Evolutionary conservation across 1,139 yeast species (phyloP).

Genomic region (Candida gigantensis): DNA sequence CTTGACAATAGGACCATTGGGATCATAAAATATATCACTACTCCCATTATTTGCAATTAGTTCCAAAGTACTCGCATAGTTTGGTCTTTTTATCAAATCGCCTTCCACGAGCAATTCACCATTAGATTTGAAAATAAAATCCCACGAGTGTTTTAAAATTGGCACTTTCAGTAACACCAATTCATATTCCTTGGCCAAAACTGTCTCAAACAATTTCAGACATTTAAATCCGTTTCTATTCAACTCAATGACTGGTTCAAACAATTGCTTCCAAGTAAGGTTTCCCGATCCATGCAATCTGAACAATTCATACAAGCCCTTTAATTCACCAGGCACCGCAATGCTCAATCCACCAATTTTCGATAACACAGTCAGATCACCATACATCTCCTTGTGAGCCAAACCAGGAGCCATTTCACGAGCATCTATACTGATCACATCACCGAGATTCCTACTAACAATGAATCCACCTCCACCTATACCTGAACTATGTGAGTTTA

Average conservation of each 20-base stretch:
- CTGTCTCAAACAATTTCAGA: slow-evolving; percentile 45
- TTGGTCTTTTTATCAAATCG: slow-evolving; percentile 59
- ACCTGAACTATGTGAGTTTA: slow-evolving; percentile 84
- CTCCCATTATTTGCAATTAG: slow-evolving; percentile 74
- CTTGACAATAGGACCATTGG: slow-evolving; percentile 70
- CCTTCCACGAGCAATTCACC: slow-evolving; percentile 45
- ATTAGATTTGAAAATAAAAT: slow-evolving; percentile 44
- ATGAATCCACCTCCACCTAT: slow-evolving; percentile 92
- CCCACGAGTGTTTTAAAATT: slow-evolving; percentile 48
- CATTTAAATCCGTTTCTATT: slow-evolving; percentile 70
- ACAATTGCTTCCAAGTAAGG: slow-evolving; percentile 68
- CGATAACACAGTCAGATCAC: slow-evolving; percentile 36
- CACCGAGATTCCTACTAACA: slow-evolving; percentile 41
- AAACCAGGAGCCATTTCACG: slow-evolving; percentile 80
- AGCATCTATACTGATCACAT: slow-evolving; percentile 72
- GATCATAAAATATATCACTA: slow-evolving; percentile 77
- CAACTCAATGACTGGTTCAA: slow-evolving; percentile 73
- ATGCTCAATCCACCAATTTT: slow-evolving; percentile 82
- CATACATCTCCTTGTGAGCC: slow-evolving; percentile 68
- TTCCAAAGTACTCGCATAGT: slow-evolving; percentile 66
- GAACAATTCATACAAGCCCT: slow-evolving; percentile 69
- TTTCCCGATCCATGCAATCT: slow-evolving; percentile 67
- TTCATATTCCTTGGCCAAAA: slow-evolving; percentile 23
- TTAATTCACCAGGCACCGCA: slow-evolving; percentile 87
- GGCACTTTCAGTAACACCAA: slow-evolving; percentile 33